Evolutionary conservation across 2,329 filamentous ascomycete genomes (phyloP).

Genomic region (Moelleriella libera): DNA sequence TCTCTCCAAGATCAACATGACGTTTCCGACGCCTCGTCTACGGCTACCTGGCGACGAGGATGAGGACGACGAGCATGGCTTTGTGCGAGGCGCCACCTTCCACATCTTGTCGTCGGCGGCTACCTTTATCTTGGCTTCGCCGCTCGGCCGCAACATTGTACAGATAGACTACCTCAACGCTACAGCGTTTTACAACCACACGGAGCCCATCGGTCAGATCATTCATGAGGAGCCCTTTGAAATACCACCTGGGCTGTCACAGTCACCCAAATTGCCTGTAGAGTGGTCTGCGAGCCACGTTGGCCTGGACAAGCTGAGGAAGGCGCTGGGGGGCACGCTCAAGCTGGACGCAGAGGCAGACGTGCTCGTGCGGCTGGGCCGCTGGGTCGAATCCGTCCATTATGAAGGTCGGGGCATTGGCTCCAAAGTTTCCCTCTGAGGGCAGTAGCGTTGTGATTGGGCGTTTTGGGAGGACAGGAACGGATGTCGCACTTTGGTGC

Average conservation of each 20-base stretch:
- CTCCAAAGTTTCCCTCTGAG: conserved; percentile 32
- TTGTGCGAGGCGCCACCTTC: conserved; percentile 76
- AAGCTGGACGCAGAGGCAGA: conserved; percentile 66
- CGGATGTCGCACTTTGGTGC: no score
- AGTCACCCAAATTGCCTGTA: conserved; percentile 68
- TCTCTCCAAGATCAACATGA: conserved; percentile 57
- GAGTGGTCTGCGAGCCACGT: conserved; percentile 63
- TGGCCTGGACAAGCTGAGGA: conserved; percentile 68
- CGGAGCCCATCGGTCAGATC: conserved; percentile 65
- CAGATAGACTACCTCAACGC: conserved; percentile 72
- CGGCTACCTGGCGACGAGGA: conserved; percentile 34
- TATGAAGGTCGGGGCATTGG: conserved; percentile 59
- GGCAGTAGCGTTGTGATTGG: neutral
- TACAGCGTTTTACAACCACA: conserved; percentile 72
- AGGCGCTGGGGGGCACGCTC: conserved; percentile 66
- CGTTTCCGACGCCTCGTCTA: conserved; percentile 57
- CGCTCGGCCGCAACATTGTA: conserved; percentile 57
- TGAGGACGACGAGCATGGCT: conserved; percentile 34
- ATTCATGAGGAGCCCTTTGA: conserved; percentile 60
- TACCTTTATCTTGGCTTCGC: conserved; percentile 70
- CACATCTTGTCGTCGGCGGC: conserved; percentile 80
- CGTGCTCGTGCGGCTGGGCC: conserved; percentile 59
- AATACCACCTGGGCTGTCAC: conserved; percentile 58
- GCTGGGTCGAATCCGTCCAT: conserved; percentile 60
- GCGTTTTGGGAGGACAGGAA: neutral